phyloP scores from a whole-genome alignment of 139 green algal species.

The Chlamydomonas schloesseri region DNA sequence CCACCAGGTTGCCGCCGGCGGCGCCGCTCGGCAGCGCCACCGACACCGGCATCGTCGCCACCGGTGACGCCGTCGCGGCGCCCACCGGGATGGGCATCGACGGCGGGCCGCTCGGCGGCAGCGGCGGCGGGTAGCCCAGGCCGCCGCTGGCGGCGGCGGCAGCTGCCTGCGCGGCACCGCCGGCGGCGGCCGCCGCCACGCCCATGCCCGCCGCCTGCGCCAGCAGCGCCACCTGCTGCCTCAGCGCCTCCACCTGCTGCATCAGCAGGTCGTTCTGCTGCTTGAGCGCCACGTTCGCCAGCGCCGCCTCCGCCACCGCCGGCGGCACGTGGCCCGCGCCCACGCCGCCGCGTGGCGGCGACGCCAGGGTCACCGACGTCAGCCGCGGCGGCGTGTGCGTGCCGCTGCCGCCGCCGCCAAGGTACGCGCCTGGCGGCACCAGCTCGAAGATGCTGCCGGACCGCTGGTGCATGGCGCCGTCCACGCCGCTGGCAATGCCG shows the following conservation, averaged over 20 bases:
- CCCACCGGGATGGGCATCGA: too few species aligned
- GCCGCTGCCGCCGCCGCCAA: background rate
- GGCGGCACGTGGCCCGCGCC: too few species aligned
- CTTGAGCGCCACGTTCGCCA: background rate
- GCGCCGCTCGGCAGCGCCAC: background rate
- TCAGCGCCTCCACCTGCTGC: slow-evolving; percentile 10
- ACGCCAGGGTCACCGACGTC: background rate
- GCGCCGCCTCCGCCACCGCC: background rate
- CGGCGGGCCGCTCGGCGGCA: background rate
- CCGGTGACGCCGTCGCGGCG: too few species aligned
- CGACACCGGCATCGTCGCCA: background rate
- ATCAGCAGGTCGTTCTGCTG: slow-evolving; percentile 32
- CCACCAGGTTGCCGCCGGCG: background rate
- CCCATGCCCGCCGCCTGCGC: slow-evolving; percentile 1
- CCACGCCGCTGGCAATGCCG: background rate
- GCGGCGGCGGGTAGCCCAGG: background rate
- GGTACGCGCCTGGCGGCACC: background rate
- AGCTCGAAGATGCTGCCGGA: slow-evolving; percentile 8
- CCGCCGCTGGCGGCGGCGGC: background rate
- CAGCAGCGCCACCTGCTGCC: slow-evolving; percentile 21
- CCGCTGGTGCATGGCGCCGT: background rate
- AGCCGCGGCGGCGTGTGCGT: background rate
- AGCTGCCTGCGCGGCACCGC: background rate
- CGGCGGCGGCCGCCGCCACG: background rate
- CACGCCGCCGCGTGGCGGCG: background rate